Evolutionary conservation across 1,284 basidiomycete genomes (phyloP).

Genomic region (Gymnopus androsaceus): DNA sequence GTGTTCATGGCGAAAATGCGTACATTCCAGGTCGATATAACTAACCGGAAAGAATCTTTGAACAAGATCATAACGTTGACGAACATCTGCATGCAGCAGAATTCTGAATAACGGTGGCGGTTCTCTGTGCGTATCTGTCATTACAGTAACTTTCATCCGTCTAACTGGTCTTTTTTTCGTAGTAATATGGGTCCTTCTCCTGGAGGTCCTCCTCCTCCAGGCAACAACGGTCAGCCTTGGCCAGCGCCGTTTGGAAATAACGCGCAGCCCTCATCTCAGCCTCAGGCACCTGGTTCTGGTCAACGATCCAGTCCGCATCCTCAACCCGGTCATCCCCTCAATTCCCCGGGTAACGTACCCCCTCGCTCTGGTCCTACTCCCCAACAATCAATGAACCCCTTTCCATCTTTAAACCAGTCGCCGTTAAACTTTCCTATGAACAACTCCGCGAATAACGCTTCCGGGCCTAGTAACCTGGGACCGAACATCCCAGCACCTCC

Average conservation of each 20-base stretch:
- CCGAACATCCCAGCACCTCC: background rate
- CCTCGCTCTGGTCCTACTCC: slow-evolving; percentile 37
- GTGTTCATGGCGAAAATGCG: slow-evolving; percentile 32
- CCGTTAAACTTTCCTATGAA: slow-evolving; percentile 7
- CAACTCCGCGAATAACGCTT: background rate
- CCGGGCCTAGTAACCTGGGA: slow-evolving; percentile 6
- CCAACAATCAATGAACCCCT: slow-evolving; percentile 20
- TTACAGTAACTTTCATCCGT: background rate
- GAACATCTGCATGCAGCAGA: slow-evolving; percentile 7
- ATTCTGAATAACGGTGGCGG: background rate
- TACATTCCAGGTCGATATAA: slow-evolving; percentile 32
- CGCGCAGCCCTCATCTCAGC: slow-evolving; percentile 17
- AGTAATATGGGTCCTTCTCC: background rate
- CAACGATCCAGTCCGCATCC: too few relatives aligned
- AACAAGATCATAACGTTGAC: slow-evolving; percentile 32
- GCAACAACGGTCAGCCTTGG: slow-evolving; percentile 5
- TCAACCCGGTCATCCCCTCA: slow-evolving; percentile 47
- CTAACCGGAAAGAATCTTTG: slow-evolving; percentile 38
- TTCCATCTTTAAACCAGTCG: slow-evolving; percentile 4
- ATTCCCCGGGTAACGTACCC: slow-evolving; percentile 38
- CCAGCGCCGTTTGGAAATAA: slow-evolving; percentile 6
- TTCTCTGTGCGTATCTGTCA: slow-evolving; percentile 1
- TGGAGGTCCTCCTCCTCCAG: background rate
- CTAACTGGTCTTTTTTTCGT: background rate
- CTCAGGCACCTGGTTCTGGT: too few relatives aligned